Percentiles rank a stretch among this genome's conserved stretches.
phyloP scores from a whole-genome alignment of 1,284 basidiomycete genomes.

The Phaffia rhodozyma region DNA sequence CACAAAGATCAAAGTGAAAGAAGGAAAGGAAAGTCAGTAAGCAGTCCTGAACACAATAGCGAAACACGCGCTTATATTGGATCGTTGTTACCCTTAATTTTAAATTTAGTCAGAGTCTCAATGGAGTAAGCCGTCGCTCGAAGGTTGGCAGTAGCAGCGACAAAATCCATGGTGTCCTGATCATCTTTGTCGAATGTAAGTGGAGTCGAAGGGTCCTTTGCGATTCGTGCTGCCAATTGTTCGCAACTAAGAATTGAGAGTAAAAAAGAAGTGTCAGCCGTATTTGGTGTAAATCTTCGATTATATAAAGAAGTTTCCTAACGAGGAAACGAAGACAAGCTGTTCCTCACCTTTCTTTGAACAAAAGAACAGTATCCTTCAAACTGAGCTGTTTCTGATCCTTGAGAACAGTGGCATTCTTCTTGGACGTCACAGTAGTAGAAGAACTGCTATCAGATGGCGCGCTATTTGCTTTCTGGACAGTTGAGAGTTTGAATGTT shows the following conservation, averaged over 20 bases:
- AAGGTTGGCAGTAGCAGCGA: slow-evolving; percentile 86
- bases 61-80: neutral
- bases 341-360: slow-evolving; percentile 56
- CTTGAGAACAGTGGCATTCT: slow-evolving; percentile 43
- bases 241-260: slow-evolving; percentile 47
- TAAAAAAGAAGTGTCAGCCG: neutral
- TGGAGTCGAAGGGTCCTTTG: slow-evolving; percentile 53
- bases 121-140: slow-evolving; percentile 85
- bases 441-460: slow-evolving; percentile 15
- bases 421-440: neutral
- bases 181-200: slow-evolving; percentile 98
- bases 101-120: slow-evolving; percentile 78
- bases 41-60: neutral
- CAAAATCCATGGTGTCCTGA: slow-evolving; percentile 90
- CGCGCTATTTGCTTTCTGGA: slow-evolving; percentile 22
- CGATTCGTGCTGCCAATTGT: slow-evolving; percentile 60
- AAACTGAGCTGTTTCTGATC: slow-evolving; percentile 66
- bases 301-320: neutral
- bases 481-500: slow-evolving; percentile 42
- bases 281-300: no score
- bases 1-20: neutral
- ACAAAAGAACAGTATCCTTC: slow-evolving; percentile 67
- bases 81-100: slow-evolving; percentile 65
- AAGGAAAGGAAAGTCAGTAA: neutral
- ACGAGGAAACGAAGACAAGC: neutral